Base-by-base conservation (phyloP, 768 basidiomycete species). In the Mrakia gelida region DNA sequence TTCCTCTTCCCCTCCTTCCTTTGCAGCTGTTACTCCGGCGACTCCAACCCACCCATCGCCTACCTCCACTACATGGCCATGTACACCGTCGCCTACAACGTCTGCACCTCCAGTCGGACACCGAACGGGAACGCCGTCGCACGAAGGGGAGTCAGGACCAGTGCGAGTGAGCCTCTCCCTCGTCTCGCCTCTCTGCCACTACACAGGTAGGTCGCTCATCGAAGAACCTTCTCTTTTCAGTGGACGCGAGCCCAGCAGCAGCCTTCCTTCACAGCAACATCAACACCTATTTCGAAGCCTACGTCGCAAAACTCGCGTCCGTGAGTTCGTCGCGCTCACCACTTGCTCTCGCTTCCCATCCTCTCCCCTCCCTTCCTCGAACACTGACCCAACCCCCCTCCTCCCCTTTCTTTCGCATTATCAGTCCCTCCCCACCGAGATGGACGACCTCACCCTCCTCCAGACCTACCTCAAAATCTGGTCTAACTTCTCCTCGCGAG, bases 31-130 rank as follows among this genome's bases (percentile, higher is more conserved):
- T 18, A 5, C 18, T 52, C 49, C 2, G 15, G 2, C 18, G 49
- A 52, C 15, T 2, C 18, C 3, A 16, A 21, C 18, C 49, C 49
- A 52, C 2, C 11, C 13, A 83, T 85, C 82, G 81, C 82, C 26
- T 84, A 85, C 77, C 81, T 82, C 32, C 83, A 84, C 80, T 83
- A 83, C 79, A 83, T 83, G 78, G 79, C 84, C 80, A 86, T 90
- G 77, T 94, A 97, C 85, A 95, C 94, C 32, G 92, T 94, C 73
- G 92, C 93, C 13, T 98, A 99, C 88, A 98, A 98, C 86, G 98
- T 95, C 84, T 99, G 97, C 83, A 97, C 93, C n/a, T n/a, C 61
- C 1, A 87, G 93, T 98, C 83, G 88, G 91, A 45, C 85, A 86
- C 0, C 96, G 97, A 86, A 87, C 97, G 34, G 90, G 89, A 82